Percentiles rank a stretch among this genome's conserved stretches.
Evolutionary conservation across 2,329 filamentous ascomycete genomes (phyloP).

Genomic region (Monilinia laxa): DNA sequence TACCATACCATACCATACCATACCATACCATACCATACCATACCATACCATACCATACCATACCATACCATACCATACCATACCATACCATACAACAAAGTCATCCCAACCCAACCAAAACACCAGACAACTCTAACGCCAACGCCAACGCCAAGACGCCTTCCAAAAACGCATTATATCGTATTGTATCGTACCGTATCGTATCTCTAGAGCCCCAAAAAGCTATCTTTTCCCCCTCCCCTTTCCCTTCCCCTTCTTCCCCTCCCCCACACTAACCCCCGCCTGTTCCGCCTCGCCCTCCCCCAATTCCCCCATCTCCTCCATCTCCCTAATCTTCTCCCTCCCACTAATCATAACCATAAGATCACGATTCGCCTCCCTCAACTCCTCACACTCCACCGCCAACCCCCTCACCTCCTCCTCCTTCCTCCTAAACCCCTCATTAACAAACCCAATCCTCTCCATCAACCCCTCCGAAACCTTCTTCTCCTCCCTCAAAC

Average conservation of each 20-base stretch:
- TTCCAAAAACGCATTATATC: too few species aligned
- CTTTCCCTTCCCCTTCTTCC: conserved; percentile 34
- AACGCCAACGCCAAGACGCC: too few species aligned
- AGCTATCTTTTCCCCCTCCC: conserved; percentile 25
- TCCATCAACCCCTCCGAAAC: conserved; percentile 79
- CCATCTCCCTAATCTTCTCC: conserved; percentile 72
- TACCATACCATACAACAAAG: too few species aligned
- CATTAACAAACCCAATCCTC: conserved; percentile 73
- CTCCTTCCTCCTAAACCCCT: conserved; percentile 58
- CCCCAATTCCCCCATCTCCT: conserved; percentile 56
- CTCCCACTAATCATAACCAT: conserved; percentile 83
- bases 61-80: too few species aligned
- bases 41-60: too few species aligned
- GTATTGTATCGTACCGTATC: too few species aligned
- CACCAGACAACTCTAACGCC: too few species aligned
- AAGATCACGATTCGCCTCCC: conserved; percentile 84
- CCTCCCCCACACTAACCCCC: conserved; percentile 52
- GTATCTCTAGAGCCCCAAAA: too few species aligned
- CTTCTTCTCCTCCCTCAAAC: conserved; percentile 82
- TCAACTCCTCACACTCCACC: conserved; percentile 83
- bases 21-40: too few species aligned
- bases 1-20: too few species aligned
- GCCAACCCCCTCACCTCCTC: conserved; percentile 70
- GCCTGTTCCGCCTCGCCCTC: conserved; percentile 75
- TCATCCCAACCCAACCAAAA: too few species aligned